Percentiles rank a stretch among this genome's conserved stretches.
phyloP scores from a whole-genome alignment of 768 basidiomycete species.

The Mycena latifolia region DNA sequence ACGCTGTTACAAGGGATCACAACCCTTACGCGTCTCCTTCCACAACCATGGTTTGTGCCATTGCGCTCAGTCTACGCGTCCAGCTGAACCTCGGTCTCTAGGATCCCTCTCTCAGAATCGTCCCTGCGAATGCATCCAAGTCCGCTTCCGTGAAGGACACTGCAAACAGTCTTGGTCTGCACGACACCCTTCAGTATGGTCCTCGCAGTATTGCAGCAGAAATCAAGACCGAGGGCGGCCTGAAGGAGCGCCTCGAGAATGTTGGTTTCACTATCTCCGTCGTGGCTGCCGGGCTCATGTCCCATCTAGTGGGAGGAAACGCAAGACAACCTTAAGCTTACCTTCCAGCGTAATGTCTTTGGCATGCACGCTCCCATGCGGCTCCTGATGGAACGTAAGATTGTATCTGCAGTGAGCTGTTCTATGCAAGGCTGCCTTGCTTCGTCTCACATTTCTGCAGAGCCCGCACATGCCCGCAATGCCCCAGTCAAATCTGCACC shows the following conservation, averaged over 20 bases:
- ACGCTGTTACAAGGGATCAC: too few species aligned
- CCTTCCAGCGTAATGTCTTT: constrained; percentile 83
- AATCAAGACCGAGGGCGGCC: constrained; percentile 66
- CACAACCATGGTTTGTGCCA: constrained; percentile 21
- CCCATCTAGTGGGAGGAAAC: constrained; percentile 89
- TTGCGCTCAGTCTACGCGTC: constrained; percentile 8
- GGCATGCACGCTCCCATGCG: constrained; percentile 93
- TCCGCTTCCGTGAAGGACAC: constrained; percentile 76
- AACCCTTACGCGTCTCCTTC: constrained; percentile 43
- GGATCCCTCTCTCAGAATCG: constrained; percentile 71
- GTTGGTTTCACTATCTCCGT: constrained; percentile 56
- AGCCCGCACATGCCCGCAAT: constrained; percentile 74
- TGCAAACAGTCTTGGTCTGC: constrained; percentile 82
- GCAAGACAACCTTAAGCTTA: constrained; percentile 89
- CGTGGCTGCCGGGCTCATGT: constrained; percentile 11
- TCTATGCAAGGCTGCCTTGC: neutral
- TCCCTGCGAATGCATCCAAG: constrained; percentile 67
- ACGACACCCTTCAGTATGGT: constrained; percentile 91
- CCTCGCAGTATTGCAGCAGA: constrained; percentile 85
- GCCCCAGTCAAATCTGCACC: constrained; percentile 81
- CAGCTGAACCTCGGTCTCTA: constrained; percentile 28
- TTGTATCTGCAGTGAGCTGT: constrained; percentile 77
- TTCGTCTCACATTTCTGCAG: constrained; percentile 49
- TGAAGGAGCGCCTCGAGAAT: constrained; percentile 82
- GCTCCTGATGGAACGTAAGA: constrained; percentile 93